Base-by-base conservation (phyloP, 1,284 basidiomycete genomes). In the Ganoderma sp. region DNA sequence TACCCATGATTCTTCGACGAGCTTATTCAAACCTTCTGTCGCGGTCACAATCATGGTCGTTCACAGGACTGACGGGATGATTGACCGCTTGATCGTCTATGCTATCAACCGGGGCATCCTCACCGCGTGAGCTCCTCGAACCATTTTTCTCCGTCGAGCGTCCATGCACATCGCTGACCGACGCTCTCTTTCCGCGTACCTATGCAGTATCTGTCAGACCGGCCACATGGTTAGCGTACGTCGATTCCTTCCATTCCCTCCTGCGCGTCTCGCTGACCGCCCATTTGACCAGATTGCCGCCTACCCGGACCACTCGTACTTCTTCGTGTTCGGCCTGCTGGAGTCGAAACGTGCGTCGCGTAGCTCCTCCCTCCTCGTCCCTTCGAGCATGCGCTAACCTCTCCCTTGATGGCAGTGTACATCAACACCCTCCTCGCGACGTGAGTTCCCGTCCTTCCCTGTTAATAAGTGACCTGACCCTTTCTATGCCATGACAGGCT, bases 171-270 rank as follows among this genome's bases (percentile, higher is more conserved):
- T 52, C 22, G 3, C 48, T 52, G 22, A 52, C 48, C 9, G 6
- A 32, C 32, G 32, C 32, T 32, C 32, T 32, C 32, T 32, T 32
- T 32, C 32, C 32, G 32, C 32, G 32, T 32, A 32, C 32, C 32
- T 32, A 32, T 32, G 32, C 48, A 52, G 48, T 52, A 52, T 52
- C 22, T 52, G 48, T 28, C 48, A 52, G 48, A 22, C 48, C 14
- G 48, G 48, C 22, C 48, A 52, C 22, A 52, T 52, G 48, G 25
- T 52, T 25, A 52, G 48, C 48, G 48, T 52, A 12, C 48, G 48
- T 52, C 14, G 22, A 52, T 15, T 25, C 37, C 37, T 39, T 39
- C 10, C 6, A 32, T 32, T 2, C 32, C 22, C 25, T 52, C 22
- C 10, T 14, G 22, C 48, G 48, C 22, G 37, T 39, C 48, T 52